Evolutionary conservation across 2,329 filamentous ascomycete species (phyloP).

Genomic region (Pseudogymnoascus sp.): DNA sequence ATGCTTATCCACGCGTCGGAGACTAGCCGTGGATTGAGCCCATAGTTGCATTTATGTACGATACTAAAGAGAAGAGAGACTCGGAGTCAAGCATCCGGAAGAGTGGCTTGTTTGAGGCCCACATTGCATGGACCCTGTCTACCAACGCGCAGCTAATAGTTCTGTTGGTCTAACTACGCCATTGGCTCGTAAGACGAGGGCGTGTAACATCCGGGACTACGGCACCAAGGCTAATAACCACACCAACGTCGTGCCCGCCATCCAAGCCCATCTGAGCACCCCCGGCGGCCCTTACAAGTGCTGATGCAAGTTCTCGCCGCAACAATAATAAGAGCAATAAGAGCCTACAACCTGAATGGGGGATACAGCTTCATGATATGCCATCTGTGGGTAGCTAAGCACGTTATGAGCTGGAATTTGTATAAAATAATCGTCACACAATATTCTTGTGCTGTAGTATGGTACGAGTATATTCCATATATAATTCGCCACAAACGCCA

Average conservation of each 20-base stretch:
- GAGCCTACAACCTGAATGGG: neutral
- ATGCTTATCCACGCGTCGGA: neutral
- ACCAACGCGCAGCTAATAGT: slow-evolving; percentile 16
- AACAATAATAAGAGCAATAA: too few species aligned
- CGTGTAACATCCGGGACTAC: slow-evolving; percentile 31
- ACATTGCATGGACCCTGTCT: neutral
- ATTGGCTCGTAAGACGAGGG: slow-evolving; percentile 23
- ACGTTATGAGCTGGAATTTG: neutral
- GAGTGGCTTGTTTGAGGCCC: neutral
- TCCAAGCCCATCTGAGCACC: slow-evolving; percentile 9
- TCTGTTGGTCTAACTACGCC: slow-evolving; percentile 26
- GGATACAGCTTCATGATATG: neutral
- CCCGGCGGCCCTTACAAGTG: too few species aligned
- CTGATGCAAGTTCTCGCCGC: too few species aligned
- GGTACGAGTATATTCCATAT: neutral
- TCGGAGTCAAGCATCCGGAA: neutral
- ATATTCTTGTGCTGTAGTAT: neutral
- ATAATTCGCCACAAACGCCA: neutral
- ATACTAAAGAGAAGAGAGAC: neutral
- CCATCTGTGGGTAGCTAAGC: neutral
- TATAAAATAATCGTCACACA: neutral
- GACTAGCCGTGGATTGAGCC: neutral
- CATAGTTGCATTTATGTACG: neutral
- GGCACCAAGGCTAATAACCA: slow-evolving; percentile 26
- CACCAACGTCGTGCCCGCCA: slow-evolving; percentile 28